A percentile compares a stretch with the other conserved stretches of the same genome.
phyloP scores from a whole-genome alignment of 2,329 filamentous ascomycete genomes.

The Anisogramma anomala region DNA sequence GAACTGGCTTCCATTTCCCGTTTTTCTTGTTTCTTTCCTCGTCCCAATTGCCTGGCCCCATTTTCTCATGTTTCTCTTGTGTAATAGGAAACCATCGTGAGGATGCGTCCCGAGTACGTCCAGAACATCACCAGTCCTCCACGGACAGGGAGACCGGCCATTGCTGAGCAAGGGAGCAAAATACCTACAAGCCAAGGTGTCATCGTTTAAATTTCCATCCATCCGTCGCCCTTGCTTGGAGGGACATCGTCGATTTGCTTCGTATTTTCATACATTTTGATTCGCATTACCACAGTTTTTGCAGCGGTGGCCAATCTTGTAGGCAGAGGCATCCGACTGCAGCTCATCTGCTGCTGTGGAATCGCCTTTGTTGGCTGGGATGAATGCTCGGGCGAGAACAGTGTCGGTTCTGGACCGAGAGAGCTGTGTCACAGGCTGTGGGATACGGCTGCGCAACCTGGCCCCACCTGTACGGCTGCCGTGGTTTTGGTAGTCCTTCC shows the following conservation, averaged over 20 bases:
- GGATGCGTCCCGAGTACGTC: background rate
- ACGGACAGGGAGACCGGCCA: background rate
- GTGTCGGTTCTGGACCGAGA: constrained; percentile 9
- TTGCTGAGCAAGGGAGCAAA: background rate
- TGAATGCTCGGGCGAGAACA: constrained; percentile 9
- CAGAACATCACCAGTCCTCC: background rate
- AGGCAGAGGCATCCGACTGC: constrained; percentile 18
- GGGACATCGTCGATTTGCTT: background rate
- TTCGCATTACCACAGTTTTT: constrained; percentile 6
- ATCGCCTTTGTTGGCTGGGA: constrained; percentile 7
- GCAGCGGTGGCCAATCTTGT: constrained; percentile 7
- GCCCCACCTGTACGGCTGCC: background rate
- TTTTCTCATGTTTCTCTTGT: no score
- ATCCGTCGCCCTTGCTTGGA: no score
- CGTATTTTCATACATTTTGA: background rate
- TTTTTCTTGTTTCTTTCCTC: no score
- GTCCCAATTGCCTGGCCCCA: no score
- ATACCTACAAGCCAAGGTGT: background rate
- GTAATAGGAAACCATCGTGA: no score
- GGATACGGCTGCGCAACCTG: constrained; percentile 15
- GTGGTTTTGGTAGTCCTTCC: constrained; percentile 1
- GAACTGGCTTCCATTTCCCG: no score
- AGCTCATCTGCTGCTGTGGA: constrained; percentile 22
- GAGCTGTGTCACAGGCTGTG: constrained; percentile 15
- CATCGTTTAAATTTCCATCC: background rate